Percentiles rank a stretch among this genome's conserved stretches.
Evolutionary conservation across 2,329 filamentous ascomycete genomes (phyloP).

Genomic region (Xylaria sp.): DNA sequence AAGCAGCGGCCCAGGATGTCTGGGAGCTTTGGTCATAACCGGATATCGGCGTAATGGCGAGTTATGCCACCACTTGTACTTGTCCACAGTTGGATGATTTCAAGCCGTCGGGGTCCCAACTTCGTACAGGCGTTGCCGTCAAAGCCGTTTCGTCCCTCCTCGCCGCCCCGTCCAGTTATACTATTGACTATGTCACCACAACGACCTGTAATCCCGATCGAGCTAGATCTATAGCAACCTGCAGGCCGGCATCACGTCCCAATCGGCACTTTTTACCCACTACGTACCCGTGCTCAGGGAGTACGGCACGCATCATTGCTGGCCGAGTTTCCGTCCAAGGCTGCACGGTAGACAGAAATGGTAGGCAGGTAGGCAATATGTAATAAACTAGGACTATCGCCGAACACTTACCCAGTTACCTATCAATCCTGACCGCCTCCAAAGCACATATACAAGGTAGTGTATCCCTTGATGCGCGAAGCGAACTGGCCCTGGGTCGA

Average conservation of each 20-base stretch:
- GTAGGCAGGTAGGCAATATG: conserved; percentile 2
- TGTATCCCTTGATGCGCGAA: conserved; percentile 18
- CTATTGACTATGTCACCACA: not conserved
- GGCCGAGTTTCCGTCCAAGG: conserved; percentile 16
- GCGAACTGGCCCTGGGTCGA: conserved; percentile 4
- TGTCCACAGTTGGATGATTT: conserved; percentile 11
- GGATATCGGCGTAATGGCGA: conserved; percentile 31
- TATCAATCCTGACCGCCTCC: conserved; percentile 33
- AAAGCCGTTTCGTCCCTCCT: conserved; percentile 29
- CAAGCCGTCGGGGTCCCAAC: conserved; percentile 13
- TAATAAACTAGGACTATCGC: conserved; percentile 1
- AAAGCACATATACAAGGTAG: conserved; percentile 25
- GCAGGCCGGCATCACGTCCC: conserved; percentile 24
- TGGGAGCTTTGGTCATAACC: conserved; percentile 18
- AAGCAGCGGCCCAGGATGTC: conserved; percentile 10
- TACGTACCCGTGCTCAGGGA: conserved; percentile 2
- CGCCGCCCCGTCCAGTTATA: conserved; percentile 7
- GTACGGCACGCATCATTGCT: conserved; percentile 4
- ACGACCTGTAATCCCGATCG: conserved; percentile 8
- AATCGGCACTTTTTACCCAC: conserved; percentile 32
- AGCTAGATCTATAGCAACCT: conserved; percentile 22
- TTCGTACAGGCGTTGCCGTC: conserved; percentile 32
- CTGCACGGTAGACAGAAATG: not conserved
- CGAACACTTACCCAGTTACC: conserved; percentile 8
- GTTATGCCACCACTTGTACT: conserved; percentile 8